Base-by-base conservation (phyloP, 2,329 filamentous ascomycete species). In the Exophiala aquamarina region DNA sequence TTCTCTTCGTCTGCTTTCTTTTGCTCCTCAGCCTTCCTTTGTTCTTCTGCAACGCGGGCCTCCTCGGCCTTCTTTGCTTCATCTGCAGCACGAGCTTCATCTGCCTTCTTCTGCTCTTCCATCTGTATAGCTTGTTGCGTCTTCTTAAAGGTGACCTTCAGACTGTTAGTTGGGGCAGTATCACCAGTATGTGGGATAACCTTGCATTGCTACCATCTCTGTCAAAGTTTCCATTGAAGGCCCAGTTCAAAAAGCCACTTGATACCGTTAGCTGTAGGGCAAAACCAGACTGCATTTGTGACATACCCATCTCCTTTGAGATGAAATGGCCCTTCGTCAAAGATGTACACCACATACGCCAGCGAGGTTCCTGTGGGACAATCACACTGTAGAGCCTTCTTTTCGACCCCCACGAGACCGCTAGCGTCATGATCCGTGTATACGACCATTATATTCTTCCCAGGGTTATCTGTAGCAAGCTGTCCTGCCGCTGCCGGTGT, bases 401-500 rank as follows among this genome's bases (percentile, higher is more conserved):
- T 34, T 33, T 31, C 18, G 19, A 21, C 20, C 21, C 33, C 33
- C 10, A 41, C 23, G 23, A 47, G 36, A n/a, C 28, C 19, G 15
- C 20, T 29, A 13, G 44, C 44, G 31, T 47, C 44, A 18, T 47
- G 44, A 14, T 47, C 34, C n/a, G 37, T 32, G 37, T 32, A 47
- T n/a, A 47, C 36, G 11, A 41, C 19, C 44, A 47, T 47, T 21
- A 47, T 33, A 14, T 47, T 47, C 36, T 47, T 47, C 3, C 37
- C 26, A 7, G 44, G 44, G 29, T 47, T 47, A 5, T 23, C 38
- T 4, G 44, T 28, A 21, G 35, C 13, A 13, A 47, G 18, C 36
- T 31, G 23, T 15, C 36, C 44, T 3, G 40, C 19, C 21, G 41
- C 35, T 7, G 29, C 31, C n/a, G 41, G 44, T 11, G 44, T 47